phyloP scores from a whole-genome alignment of 352 stramenopile species.

The Phytophthora lateralis region DNA sequence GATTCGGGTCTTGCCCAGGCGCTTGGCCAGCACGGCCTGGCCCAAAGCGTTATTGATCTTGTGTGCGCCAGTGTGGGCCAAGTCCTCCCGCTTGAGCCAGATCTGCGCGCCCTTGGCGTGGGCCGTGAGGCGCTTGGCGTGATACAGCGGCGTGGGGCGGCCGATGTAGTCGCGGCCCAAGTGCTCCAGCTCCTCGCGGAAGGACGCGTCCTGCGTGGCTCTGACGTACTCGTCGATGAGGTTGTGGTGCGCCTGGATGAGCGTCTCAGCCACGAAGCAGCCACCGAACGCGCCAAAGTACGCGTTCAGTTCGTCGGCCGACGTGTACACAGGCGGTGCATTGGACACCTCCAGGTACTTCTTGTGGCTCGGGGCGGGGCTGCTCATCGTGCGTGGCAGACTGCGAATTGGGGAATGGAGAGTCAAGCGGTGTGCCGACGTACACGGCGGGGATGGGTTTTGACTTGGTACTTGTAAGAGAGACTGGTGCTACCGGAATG shows the following conservation, averaged over 20 bases:
- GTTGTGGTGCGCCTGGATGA: slow-evolving; percentile 96
- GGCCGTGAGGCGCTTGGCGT: slow-evolving; percentile 95
- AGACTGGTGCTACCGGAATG: slow-evolving; percentile 20
- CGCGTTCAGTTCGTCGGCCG: slow-evolving; percentile 62
- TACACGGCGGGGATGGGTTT: background rate
- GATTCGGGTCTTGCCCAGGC: slow-evolving; percentile 97
- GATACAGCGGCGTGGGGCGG: slow-evolving; percentile 96
- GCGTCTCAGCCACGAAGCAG: slow-evolving; percentile 97
- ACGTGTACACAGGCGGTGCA: slow-evolving; percentile 72
- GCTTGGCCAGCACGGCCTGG: slow-evolving; percentile 95
- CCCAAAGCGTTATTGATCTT: slow-evolving; percentile 99
- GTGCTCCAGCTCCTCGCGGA: slow-evolving; percentile 95
- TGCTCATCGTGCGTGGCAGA: background rate
- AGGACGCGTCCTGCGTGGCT: slow-evolving; percentile 94
- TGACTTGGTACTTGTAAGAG: slow-evolving; percentile 13
- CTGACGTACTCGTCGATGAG: slow-evolving; percentile 94
- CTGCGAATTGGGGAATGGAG: slow-evolving; percentile 32
- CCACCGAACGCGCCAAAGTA: slow-evolving; percentile 96
- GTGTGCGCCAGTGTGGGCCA: slow-evolving; percentile 98
- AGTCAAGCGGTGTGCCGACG: slow-evolving; percentile 8
- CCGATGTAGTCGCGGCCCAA: slow-evolving; percentile 95
- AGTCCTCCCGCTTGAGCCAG: slow-evolving; percentile 98
- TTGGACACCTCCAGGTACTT: slow-evolving; percentile 77
- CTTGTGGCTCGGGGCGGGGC: slow-evolving; percentile 8
- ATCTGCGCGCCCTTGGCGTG: slow-evolving; percentile 94